Conservation (phyloP, 2,329 filamentous ascomycete genomes). For the Paecilomyces fulvus region DNA sequence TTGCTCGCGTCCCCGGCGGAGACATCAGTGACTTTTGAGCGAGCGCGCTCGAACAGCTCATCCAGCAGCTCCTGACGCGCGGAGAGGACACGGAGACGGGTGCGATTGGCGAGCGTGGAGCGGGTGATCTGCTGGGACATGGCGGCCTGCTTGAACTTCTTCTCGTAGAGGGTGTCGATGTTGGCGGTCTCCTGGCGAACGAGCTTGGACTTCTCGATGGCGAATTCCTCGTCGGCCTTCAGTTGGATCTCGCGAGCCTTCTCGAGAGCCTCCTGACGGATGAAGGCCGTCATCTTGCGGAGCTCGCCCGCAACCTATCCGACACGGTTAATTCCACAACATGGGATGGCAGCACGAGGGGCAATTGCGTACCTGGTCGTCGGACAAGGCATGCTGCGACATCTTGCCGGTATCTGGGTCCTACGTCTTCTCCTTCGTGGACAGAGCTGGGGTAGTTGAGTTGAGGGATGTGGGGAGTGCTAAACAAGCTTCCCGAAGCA, state of each 20-base stretch:
- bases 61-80: constrained; percentile 88
- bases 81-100: constrained; percentile 75
- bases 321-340: constrained; percentile 7
- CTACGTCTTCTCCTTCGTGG: not conserved
- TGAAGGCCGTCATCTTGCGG: constrained; percentile 99
- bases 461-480: not conserved
- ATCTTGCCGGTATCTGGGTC: constrained; percentile 50
- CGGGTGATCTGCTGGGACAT: constrained; percentile 99
- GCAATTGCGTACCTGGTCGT: constrained; percentile 72
- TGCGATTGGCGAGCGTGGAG: constrained; percentile 94
- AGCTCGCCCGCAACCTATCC: constrained; percentile 88
- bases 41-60: constrained; percentile 73
- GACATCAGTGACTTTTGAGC: constrained; percentile 59
- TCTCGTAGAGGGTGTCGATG: constrained; percentile 90
- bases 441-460: not conserved
- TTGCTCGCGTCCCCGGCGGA: constrained; percentile 47
- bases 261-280: constrained; percentile 94
- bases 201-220: constrained; percentile 97
- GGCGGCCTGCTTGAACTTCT: constrained; percentile 97
- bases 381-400: constrained; percentile 93
- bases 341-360: constrained; percentile 7
- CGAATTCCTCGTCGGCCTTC: constrained; percentile 98
- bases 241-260: constrained; percentile 96
- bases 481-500: constrained; percentile 12
- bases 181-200: constrained; percentile 88